Evolutionary conservation across 2,329 filamentous ascomycete species (phyloP).

Genomic region (Aspergillus pseudotamarii): DNA sequence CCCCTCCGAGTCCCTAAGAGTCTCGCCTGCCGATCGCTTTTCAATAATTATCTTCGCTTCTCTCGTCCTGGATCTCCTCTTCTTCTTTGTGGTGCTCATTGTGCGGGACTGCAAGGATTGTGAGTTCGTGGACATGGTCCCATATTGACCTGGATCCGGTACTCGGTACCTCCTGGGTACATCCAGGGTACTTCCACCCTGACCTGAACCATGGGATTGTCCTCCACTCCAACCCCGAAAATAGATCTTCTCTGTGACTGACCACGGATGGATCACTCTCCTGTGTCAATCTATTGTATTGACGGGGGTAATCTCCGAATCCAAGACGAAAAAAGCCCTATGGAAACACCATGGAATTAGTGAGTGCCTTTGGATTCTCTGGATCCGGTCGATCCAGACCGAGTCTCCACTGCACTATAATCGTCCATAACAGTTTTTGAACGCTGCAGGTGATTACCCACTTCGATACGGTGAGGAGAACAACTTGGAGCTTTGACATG

Average conservation of each 20-base stretch:
- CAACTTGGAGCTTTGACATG: neutral
- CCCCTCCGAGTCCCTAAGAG: conserved; percentile 8
- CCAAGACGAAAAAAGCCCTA: neutral
- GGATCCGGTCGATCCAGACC: conserved; percentile 5
- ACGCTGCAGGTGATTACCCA: conserved; percentile 3
- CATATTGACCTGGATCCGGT: neutral
- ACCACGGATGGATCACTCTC: neutral
- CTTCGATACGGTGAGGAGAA: neutral
- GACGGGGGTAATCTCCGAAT: neutral
- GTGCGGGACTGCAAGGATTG: neutral
- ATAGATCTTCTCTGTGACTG: neutral
- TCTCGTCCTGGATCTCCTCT: neutral
- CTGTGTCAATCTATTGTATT: conserved; percentile 1
- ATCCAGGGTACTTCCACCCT: neutral
- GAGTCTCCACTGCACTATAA: neutral
- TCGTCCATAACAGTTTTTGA: neutral
- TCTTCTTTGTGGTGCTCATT: neutral
- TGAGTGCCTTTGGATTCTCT: neutral
- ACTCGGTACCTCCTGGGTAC: neutral
- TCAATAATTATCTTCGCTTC: conserved; percentile 21
- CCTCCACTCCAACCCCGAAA: neutral
- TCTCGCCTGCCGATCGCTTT: conserved; percentile 32
- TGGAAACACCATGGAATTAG: neutral
- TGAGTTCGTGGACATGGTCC: neutral
- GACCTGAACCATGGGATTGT: neutral